Evolutionary conservation across 352 stramenopile species (phyloP).

Genomic region (Blastocystis sp.): DNA sequence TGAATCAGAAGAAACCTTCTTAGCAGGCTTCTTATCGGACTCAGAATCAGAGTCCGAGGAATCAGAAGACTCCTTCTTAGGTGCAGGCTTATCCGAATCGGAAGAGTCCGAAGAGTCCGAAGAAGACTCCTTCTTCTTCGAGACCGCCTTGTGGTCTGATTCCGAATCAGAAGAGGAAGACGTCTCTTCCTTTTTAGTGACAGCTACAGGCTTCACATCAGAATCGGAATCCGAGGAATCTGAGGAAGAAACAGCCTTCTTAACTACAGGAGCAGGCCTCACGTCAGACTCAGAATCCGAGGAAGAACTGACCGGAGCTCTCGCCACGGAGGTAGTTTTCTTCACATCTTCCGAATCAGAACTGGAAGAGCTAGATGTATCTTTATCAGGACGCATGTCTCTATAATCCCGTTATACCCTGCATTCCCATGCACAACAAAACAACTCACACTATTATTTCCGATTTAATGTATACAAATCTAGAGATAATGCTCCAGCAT

Average conservation of each 20-base stretch:
- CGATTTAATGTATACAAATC: not conserved
- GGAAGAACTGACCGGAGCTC: not conserved
- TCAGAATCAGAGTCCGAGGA: conserved; percentile 40
- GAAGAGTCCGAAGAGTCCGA: not conserved
- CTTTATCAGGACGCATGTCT: conserved; percentile 40
- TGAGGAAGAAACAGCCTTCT: conserved; percentile 43
- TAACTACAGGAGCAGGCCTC: not conserved
- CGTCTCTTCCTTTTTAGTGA: conserved; percentile 49
- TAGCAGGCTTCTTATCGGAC: conserved; percentile 44
- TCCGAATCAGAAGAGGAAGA: not conserved
- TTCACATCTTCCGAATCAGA: conserved; percentile 1
- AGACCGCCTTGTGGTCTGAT: not conserved
- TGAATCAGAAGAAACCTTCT: not conserved
- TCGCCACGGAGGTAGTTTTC: not conserved
- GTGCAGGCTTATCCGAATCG: conserved; percentile 2
- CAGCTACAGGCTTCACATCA: conserved; percentile 1
- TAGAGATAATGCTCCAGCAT: not conserved
- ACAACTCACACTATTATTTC: not conserved
- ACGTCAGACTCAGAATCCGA: conserved; percentile 37
- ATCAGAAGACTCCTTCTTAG: conserved; percentile 27
- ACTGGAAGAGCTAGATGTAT: conserved; percentile 19
- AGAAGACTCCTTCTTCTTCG: conserved; percentile 20
- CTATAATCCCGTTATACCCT: not conserved
- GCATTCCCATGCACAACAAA: not conserved
- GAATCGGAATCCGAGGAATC: conserved; percentile 28